Evolutionary conservation across 768 basidiomycete genomes (phyloP).

Genomic region (Gelatoporia subvermispora): DNA sequence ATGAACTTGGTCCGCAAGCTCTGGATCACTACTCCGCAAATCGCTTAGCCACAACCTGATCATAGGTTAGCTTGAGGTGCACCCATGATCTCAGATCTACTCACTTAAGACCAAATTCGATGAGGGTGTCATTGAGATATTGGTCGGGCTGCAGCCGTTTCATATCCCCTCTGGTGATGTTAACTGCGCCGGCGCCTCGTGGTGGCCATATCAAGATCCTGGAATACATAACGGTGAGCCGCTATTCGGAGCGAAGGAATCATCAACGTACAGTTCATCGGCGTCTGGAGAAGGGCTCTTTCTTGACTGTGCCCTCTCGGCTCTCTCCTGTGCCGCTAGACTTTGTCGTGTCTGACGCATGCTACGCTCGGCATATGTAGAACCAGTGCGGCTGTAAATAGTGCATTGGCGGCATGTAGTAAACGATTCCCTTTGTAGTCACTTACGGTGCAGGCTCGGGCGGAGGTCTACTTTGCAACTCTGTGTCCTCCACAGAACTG

Average conservation of each 20-base stretch:
- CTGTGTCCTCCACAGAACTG: too few relatives aligned
- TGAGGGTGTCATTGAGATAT: conserved; percentile 93
- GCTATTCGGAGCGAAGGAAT: not conserved
- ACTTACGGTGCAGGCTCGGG: not conserved
- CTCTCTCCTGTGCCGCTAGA: not conserved
- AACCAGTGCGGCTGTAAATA: not conserved
- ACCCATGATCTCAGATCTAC: conserved; percentile 20
- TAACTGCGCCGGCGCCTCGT: conserved; percentile 66
- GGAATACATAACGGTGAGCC: conserved; percentile 1
- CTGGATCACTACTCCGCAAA: conserved; percentile 49
- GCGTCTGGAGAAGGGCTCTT: conserved; percentile 31
- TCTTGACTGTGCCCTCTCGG: not conserved
- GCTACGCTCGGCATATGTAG: not conserved
- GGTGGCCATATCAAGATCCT: conserved; percentile 80
- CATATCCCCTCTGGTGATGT: conserved; percentile 76
- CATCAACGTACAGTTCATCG: conserved; percentile 58
- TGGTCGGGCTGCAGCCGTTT: conserved; percentile 71
- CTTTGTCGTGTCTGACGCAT: conserved; percentile 7
- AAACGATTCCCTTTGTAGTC: not conserved
- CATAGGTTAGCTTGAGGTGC: conserved; percentile 1
- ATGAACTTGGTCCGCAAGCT: conserved; percentile 69
- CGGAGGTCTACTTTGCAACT: too few relatives aligned
- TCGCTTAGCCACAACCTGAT: conserved; percentile 65
- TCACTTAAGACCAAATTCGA: conserved; percentile 93
- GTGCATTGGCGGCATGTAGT: not conserved